Base-by-base conservation (phyloP, 2,329 filamentous ascomycete genomes). In the Xylariomycetidae sp. region DNA sequence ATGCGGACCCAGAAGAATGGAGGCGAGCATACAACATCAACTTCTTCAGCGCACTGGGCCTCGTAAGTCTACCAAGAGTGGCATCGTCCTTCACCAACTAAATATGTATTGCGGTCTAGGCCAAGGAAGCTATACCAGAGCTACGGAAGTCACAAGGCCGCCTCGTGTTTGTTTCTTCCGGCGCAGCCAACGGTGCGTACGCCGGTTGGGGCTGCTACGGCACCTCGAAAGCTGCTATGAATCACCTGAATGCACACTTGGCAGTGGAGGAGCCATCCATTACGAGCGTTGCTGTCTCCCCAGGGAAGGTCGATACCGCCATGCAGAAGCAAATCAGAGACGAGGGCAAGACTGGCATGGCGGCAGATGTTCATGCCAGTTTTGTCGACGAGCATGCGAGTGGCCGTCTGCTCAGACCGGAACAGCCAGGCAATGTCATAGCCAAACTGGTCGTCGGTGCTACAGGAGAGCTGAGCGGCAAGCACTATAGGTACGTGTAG, bases 251-350 rank as follows among this genome's bases (percentile, higher is more conserved):
- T 1, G 61, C 72, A 25, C 86, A 89, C 22, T 59, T 95, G 22
- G 76, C 76, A 0, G 69, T 71, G 1, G 89, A 95, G 54, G 89
- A 95, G 57, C 78, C 82, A 1, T 69, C 79, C 10, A 77, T 95
- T 27, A 84, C 75, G 0, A 79, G 76, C 10, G 62, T 95, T 1
- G 70, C 85, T 0, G 65, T 95, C 20, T 70, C 80, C 4, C 89
- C 89, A 0, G 89, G 89, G 3, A 77, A 85, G 28, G 82, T 93
- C 6, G 84, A 95, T 53, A 95, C 89, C 0, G 82, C 82, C 32
- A 95, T 95, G 89, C 89, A 95, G 57, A 71, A 71, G n/a, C 74
- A 83, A 37, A 74, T 98, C 37, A 70, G 92, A 31, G 79, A 88
- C 29, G 56, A 61, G 4, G 73, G 69, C 26, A 58, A 61, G 23